Evolutionary conservation across 805 yeast genomes (phyloP).

Genomic region (Nakazawaea anatomiae): DNA sequence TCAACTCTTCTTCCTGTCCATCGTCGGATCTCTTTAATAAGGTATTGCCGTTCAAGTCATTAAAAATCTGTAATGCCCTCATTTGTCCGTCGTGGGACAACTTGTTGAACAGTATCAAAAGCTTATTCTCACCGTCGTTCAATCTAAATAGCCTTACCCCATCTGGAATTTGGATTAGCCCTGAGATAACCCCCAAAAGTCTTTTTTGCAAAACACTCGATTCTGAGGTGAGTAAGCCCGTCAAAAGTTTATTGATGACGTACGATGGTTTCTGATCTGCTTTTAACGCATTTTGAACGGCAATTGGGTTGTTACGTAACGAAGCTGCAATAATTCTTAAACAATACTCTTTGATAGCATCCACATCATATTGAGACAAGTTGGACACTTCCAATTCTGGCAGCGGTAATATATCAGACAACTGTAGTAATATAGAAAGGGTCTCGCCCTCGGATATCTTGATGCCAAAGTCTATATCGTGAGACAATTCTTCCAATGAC

Average conservation of each 20-base stretch:
- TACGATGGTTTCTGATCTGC: constrained; percentile 10
- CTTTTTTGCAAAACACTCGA: constrained; percentile 36
- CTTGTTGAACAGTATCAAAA: constrained; percentile 17
- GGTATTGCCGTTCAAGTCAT: constrained; percentile 29
- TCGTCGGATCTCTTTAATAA: constrained; percentile 11
- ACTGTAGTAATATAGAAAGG: constrained; percentile 25
- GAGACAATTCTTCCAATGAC: constrained; percentile 52
- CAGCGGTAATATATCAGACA: constrained; percentile 19
- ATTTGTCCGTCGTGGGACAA: constrained; percentile 23
- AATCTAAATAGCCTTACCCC: constrained; percentile 23
- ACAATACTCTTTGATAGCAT: constrained; percentile 40
- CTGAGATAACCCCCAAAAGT: constrained; percentile 45
- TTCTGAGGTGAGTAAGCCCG: constrained; percentile 9
- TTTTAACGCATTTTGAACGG: constrained; percentile 31
- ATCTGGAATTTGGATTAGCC: constrained; percentile 29
- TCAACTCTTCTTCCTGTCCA: constrained; percentile 4
- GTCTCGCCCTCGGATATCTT: constrained; percentile 32
- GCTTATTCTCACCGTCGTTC: constrained; percentile 15
- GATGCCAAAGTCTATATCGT: constrained; percentile 58
- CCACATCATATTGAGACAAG: constrained; percentile 9
- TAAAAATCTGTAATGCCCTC: constrained; percentile 39
- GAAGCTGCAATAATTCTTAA: constrained; percentile 61
- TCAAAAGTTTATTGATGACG: constrained; percentile 1
- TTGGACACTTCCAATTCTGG: constrained; percentile 11
- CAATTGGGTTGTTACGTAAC: constrained; percentile 69